Percentiles rank a stretch among this genome's conserved stretches.
phyloP scores from a whole-genome alignment of 371 early-diverging fungal genomes.

The Syncephalastrum contaminatum region DNA sequence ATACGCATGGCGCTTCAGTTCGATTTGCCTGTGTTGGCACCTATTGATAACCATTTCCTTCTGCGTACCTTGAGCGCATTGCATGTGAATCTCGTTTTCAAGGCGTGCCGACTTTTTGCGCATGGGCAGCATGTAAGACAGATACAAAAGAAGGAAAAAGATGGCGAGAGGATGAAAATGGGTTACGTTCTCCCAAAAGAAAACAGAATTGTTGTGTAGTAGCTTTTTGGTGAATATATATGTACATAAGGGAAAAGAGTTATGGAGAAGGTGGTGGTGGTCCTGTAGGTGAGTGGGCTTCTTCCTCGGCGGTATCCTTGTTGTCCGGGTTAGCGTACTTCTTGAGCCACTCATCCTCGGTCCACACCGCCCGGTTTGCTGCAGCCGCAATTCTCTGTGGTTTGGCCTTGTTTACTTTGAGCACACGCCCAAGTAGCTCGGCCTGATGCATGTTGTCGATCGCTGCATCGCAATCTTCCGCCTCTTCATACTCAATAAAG shows the following conservation, averaged over 20 bases:
- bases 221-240: no score
- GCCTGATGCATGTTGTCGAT: constrained; percentile 92
- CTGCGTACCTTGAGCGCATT: no score
- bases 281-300: constrained; percentile 8
- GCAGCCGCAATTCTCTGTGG: constrained; percentile 63
- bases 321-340: constrained; percentile 51
- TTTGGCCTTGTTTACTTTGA: constrained; percentile 86
- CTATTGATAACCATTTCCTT: no score
- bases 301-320: constrained; percentile 11
- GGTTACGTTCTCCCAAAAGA: no score
- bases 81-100: no score
- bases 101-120: no score
- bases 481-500: constrained; percentile 89
- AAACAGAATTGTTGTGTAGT: no score
- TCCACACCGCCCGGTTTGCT: constrained; percentile 72
- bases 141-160: no score
- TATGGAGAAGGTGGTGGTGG: constrained; percentile 7
- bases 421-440: constrained; percentile 86
- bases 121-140: no score
- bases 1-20: no score
- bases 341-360: constrained; percentile 72
- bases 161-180: no score
- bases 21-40: no score
- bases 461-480: constrained; percentile 85
- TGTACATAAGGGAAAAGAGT: not conserved